Evolutionary conservation across 1,284 basidiomycete genomes (phyloP).

Genomic region (Malassezia sp.): DNA sequence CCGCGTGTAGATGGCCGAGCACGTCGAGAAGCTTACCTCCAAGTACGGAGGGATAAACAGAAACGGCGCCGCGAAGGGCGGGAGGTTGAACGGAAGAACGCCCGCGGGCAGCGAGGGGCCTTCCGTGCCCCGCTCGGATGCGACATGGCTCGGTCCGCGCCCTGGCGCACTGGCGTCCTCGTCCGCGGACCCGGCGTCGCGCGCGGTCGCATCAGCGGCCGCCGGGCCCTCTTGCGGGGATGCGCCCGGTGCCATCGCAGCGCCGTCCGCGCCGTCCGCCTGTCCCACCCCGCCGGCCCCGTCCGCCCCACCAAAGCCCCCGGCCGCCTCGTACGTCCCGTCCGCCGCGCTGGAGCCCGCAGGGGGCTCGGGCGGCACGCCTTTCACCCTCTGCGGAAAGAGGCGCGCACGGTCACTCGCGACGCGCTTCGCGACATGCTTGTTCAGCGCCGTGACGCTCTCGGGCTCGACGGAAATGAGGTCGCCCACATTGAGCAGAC

Average conservation of each 20-base stretch:
- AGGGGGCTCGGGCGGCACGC: no score
- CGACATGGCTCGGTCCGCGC: not conserved
- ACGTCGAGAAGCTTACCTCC: constrained; percentile 78
- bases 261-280: no score
- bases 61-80: constrained; percentile 75
- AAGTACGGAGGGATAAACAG: constrained; percentile 92
- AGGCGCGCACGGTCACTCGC: constrained; percentile 12
- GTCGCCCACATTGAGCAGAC: constrained; percentile 84
- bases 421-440: constrained; percentile 27
- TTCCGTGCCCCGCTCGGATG: constrained; percentile 1
- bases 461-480: constrained; percentile 76
- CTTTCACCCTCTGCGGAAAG: no score
- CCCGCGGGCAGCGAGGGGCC: constrained; percentile 27
- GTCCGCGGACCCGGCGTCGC: not conserved
- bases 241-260: no score
- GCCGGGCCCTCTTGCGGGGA: not conserved
- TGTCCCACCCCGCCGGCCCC: no score
- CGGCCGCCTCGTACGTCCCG: no score
- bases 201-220: not conserved
- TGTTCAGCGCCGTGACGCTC: constrained; percentile 59
- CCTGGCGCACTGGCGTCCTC: no score
- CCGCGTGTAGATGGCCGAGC: constrained; percentile 83
- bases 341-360: no score
- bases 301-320: no score
- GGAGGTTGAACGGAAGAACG: constrained; percentile 60